A percentile compares a stretch with the other conserved stretches of the same genome.
phyloP scores from a whole-genome alignment of 139 green algal species.

The Chlorokybus atmophyticus region DNA sequence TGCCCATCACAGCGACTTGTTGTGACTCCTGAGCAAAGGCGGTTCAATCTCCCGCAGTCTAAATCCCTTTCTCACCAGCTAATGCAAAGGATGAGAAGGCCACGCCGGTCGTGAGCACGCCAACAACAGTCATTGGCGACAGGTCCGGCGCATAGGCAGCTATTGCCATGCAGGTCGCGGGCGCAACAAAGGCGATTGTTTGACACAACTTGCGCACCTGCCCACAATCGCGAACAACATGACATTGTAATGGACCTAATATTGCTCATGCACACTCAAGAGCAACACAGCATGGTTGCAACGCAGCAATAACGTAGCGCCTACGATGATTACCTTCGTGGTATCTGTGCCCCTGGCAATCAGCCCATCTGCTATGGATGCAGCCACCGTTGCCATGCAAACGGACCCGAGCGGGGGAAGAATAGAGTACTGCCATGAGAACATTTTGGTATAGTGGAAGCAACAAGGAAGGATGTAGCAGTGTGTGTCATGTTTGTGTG shows the following conservation, averaged over 20 bases:
- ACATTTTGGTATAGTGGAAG: too few species aligned
- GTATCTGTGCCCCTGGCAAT: conserved; percentile 14
- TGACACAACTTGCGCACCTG: conserved; percentile 74
- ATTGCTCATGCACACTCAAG: not conserved
- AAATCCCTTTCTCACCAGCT: conserved; percentile 9
- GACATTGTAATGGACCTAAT: not conserved
- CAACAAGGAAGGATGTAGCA: too few species aligned
- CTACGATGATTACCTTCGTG: conserved; percentile 3
- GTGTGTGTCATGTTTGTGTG: too few species aligned
- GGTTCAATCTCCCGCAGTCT: too few species aligned
- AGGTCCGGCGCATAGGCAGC: not conserved
- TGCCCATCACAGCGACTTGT: too few species aligned
- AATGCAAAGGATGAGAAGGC: conserved; percentile 15
- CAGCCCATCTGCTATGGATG: conserved; percentile 9
- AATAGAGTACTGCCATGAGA: conserved; percentile 15
- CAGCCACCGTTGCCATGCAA: conserved; percentile 21
- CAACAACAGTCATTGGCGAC: conserved; percentile 2
- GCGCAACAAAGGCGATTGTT: conserved; percentile 69
- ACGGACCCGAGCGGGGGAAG: conserved; percentile 19
- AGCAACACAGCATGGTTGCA: not conserved
- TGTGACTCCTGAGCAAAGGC: too few species aligned
- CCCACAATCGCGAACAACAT: not conserved
- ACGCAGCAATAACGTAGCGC: not conserved
- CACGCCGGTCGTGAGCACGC: conserved; percentile 16
- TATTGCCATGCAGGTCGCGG: conserved; percentile 53